phyloP scores from a whole-genome alignment of 192 early-diverging fungal genomes.

The Diversispora epigaea region DNA sequence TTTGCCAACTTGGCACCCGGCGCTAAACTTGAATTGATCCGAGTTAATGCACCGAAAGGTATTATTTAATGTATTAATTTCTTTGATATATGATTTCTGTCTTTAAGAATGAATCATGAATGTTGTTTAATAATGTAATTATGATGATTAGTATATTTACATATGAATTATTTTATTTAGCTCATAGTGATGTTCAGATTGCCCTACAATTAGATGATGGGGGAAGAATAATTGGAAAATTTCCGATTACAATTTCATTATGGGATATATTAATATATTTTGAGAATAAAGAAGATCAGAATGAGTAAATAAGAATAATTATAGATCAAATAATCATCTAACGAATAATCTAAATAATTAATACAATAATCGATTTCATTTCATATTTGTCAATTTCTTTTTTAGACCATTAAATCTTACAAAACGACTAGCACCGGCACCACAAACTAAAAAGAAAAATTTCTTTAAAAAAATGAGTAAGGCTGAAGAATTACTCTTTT shows the following conservation, averaged over 20 bases:
- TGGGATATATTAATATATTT: slow-evolving; percentile 70
- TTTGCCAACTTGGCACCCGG: slow-evolving; percentile 81
- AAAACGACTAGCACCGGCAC: slow-evolving; percentile 39
- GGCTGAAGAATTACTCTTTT: slow-evolving; percentile 42
- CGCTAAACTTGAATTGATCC: slow-evolving; percentile 67
- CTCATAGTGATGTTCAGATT: slow-evolving; percentile 49
- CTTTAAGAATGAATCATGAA: background rate
- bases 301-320: no score
- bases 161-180: slow-evolving; percentile 28
- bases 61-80: background rate
- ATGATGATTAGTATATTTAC: background rate
- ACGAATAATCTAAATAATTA: no score
- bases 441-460: slow-evolving; percentile 35
- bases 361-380: no score
- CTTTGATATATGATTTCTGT: no score
- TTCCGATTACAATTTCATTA: slow-evolving; percentile 54
- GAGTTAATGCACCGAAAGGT: slow-evolving; percentile 20
- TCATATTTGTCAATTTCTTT: background rate
- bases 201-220: slow-evolving; percentile 77
- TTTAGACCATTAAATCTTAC: slow-evolving; percentile 58
- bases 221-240: slow-evolving; percentile 63
- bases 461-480: slow-evolving; percentile 40
- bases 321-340: no score
- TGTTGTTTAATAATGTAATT: background rate
- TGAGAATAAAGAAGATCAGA: slow-evolving; percentile 37